Base-by-base conservation (phyloP, 768 basidiomycete genomes). In the Lentinus tigrinus region DNA sequence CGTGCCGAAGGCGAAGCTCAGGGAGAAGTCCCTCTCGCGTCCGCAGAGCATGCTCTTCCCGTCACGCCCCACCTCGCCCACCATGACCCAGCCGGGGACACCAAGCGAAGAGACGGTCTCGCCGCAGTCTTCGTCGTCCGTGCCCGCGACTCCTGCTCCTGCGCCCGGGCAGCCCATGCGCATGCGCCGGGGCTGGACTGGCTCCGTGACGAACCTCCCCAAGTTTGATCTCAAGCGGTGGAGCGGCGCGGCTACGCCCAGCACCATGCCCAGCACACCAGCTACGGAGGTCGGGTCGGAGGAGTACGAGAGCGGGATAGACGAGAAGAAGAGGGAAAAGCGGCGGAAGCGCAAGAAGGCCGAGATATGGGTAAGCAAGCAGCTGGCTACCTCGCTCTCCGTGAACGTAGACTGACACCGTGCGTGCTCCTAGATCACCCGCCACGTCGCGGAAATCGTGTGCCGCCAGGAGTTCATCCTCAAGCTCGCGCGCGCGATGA, bases 401-500 rank as follows among this genome's bases (percentile, higher is more conserved):
- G 51, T 43, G 43, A 23, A 43, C 17, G 17, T 2, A 21, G 21
- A 23, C 4, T 23, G 21, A 9, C 5, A 24, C 14, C 43, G 8
- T 16, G 21, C 3, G 4, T 46, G 43, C 1, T 3, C 8, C 21
- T 60, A 91, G 89, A 91, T 91, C 58, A 91, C 89, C 23, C 85
- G 85, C 52, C 91, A 94, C 63, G 87, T 93, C 27, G 91, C 91
- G 2, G 86, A 88, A 56, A 87, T 93, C 56, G 80, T 92, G 28
- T 83, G 85, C 63, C 79, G 93, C 34, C 91, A 95, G 67, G 88
- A 89, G 56, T 95, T 95, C 73, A 80, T 95, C 49, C 74, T 93
- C 71, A 93, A 93, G 76, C 82, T 94, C 27, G 83, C 88, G 6
- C 82, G 90, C 50, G 85, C 90, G 10, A 85, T 95, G 80, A 95